Conservation (phyloP, 2,329 filamentous ascomycete species). For the Metarhizium sp. region DNA sequence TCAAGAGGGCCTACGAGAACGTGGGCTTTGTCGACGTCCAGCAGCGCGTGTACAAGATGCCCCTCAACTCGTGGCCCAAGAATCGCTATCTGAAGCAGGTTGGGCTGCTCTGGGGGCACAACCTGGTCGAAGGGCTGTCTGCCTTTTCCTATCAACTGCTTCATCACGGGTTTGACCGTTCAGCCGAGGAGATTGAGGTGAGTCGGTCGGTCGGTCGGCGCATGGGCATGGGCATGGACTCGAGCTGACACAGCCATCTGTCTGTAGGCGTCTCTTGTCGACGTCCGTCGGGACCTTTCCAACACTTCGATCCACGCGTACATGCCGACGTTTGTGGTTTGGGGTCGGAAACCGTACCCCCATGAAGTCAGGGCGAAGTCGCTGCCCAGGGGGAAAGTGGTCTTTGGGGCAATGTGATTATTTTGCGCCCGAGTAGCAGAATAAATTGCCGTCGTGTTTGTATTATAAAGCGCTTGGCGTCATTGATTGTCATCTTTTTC, state of each 20-base stretch:
- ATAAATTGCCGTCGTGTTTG: too few species aligned
- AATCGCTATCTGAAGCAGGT: slow-evolving; percentile 19
- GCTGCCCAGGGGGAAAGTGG: too few species aligned
- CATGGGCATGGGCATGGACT: too few species aligned
- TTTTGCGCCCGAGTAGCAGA: too few species aligned
- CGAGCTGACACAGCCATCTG: background rate
- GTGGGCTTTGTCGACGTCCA: slow-evolving; percentile 22
- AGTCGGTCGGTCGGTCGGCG: background rate
- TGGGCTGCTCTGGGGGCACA: slow-evolving; percentile 8
- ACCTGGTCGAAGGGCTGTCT: background rate
- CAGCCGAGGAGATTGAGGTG: background rate
- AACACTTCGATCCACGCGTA: background rate
- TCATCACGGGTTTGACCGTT: background rate
- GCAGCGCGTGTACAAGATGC: slow-evolving; percentile 18
- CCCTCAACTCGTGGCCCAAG: slow-evolving; percentile 20
- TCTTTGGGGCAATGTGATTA: too few species aligned
- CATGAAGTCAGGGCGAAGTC: background rate
- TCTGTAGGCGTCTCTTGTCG: background rate
- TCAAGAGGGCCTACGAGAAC: slow-evolving; percentile 16
- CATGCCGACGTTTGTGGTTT: background rate
- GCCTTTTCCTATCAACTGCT: background rate
- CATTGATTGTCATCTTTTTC: too few species aligned
- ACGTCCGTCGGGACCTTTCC: background rate
- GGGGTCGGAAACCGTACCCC: background rate
- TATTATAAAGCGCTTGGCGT: too few species aligned